These are phyloP conservation scores for Pezicula neosporulosa DNA, from an alignment of 2,329 filamentous ascomycete genomes.

Conservation along the genomic window DNA sequence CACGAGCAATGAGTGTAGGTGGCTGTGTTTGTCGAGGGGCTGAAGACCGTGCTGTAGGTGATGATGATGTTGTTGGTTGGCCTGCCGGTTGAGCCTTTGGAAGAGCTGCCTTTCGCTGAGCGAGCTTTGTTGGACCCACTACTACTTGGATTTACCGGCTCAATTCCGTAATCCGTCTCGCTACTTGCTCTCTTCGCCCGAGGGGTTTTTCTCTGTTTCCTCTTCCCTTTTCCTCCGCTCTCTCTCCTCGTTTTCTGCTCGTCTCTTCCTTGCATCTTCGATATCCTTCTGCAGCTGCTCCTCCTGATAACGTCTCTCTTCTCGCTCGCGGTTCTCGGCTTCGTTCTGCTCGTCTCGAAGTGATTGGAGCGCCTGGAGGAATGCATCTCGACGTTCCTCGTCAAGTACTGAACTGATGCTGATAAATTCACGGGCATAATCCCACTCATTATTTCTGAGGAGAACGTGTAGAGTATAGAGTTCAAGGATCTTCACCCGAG, in stretches of 20 bases:
- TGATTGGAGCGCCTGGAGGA: slow-evolving; percentile 79
- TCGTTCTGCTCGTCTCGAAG: slow-evolving; percentile 80
- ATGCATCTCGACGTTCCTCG: slow-evolving; percentile 86
- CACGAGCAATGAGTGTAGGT: slow-evolving; percentile 29
- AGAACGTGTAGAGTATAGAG: slow-evolving; percentile 93
- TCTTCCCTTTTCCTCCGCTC: slow-evolving; percentile 17
- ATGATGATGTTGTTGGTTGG: slow-evolving; percentile 6
- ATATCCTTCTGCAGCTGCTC: slow-evolving; percentile 53
- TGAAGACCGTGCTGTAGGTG: slow-evolving; percentile 16
- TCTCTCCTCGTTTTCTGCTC: slow-evolving; percentile 57
- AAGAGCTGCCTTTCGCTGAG: slow-evolving; percentile 24
- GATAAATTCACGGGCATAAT: slow-evolving; percentile 91
- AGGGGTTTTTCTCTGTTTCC: slow-evolving; percentile 51
- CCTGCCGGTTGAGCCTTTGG: slow-evolving; percentile 32
- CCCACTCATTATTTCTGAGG: slow-evolving; percentile 92
- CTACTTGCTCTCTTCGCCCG: slow-evolving; percentile 42
- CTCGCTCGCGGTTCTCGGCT: slow-evolving; percentile 60
- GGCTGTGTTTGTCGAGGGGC: slow-evolving; percentile 7
- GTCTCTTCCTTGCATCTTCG: slow-evolving; percentile 51
- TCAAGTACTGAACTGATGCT: slow-evolving; percentile 81
- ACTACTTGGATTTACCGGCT: slow-evolving; percentile 38
- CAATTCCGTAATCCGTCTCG: slow-evolving; percentile 68
- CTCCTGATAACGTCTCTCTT: slow-evolving; percentile 52
- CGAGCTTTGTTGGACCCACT: slow-evolving; percentile 18
- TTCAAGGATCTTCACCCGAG: slow-evolving; percentile 88